Conservation (phyloP, 768 basidiomycete genomes). For the Calvatia gigantea region DNA sequence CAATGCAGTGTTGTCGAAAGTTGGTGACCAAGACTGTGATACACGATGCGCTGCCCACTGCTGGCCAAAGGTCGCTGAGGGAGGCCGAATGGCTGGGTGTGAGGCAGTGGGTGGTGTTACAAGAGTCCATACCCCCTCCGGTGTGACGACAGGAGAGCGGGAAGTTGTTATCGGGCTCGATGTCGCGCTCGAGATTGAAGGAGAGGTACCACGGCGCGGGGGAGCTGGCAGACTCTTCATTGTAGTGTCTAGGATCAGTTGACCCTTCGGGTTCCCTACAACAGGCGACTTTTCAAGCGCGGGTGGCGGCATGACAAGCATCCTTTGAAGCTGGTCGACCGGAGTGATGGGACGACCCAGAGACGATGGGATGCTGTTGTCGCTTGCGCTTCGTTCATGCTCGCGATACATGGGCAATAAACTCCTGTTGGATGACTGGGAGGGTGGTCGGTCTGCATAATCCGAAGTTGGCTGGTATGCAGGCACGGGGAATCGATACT, state of each 20-base stretch:
- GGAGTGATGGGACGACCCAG: constrained; percentile 7
- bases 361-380: constrained; percentile 1
- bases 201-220: background rate
- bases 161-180: background rate
- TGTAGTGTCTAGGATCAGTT: background rate
- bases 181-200: constrained; percentile 3
- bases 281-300: background rate
- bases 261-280: background rate
- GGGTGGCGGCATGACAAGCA: constrained; percentile 2
- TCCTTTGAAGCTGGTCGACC: background rate
- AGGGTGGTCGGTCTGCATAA: background rate
- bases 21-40: constrained; percentile 4
- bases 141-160: background rate
- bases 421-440: background rate
- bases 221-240: constrained; percentile 4
- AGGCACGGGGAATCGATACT: constrained; percentile 4
- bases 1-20: constrained; percentile 9
- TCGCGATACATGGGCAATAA: background rate
- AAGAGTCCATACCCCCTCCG: constrained; percentile 4
- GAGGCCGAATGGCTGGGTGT: background rate
- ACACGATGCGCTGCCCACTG: background rate
- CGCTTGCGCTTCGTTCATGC: constrained; percentile 1
- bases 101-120: background rate
- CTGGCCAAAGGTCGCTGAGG: background rate
- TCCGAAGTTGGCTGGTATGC: background rate